Base-by-base conservation (phyloP, 345 rosid genomes). In the Syzygium grande region DNA sequence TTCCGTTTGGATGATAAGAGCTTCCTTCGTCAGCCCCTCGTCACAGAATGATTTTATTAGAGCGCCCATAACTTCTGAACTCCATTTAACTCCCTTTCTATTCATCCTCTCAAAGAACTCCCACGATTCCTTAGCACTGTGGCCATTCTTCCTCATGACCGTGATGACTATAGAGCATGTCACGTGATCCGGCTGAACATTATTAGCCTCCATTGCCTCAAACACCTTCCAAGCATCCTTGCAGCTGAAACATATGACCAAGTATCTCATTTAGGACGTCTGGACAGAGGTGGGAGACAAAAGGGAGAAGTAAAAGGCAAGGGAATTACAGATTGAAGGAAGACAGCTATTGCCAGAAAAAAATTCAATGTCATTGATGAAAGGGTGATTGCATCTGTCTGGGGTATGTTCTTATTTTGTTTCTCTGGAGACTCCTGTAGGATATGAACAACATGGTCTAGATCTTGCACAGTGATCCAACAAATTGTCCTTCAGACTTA, bases 31-130 rank as follows among this genome's bases (percentile, higher is more conserved):
- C 54, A 97, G 90, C 56, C 99, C 98, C 93, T 95, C 99, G 1
- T 95, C 97, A 78, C 98, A 97, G 86, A 97, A 96, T 13, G 98
- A 93, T 89, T 95, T 96, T 87, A 97, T 89, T 63, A 97, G 91
- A 84, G 94, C 93, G 43, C 96, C 97, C 53, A 95, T 86, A 55
- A 96, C 91, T 89, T 96, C 98, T 51, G 91, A 89, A 91, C 94
- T 95, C 97, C 98, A 96, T 34, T 89, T 84, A 84, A 95, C 95
- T 86, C 98, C 98, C 86, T 93, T 95, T 89, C 95, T 90, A 87
- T 92, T 94, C 99, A 96, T 96, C 89, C 85, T 91, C 91, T 94
- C 93, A 86, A 96, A 95, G 89, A 94, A 92, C 43, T 94, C 95
- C 99, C 98, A 96, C 6, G 92, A 91, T 86, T 95, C 97, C 92